Base-by-base conservation (phyloP, 306 rosid species). In the Pterocarpus santalinus region DNA sequence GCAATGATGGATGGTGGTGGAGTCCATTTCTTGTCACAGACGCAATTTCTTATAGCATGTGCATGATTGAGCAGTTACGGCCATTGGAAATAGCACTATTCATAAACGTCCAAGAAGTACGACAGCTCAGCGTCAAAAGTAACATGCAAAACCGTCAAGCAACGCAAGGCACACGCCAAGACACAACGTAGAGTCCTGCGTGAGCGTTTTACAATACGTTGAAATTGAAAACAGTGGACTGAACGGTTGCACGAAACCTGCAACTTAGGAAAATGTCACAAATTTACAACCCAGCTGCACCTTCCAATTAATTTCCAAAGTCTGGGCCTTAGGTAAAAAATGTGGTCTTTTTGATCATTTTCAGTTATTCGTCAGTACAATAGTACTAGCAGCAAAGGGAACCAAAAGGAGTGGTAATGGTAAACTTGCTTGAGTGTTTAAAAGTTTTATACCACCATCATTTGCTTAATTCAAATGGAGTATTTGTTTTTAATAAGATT, bases 131-230 rank as follows among this genome's bases (percentile, higher is more conserved):
- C 36, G 9, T 11, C 61, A 47, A 34, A 64, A 78, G 61, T 51
- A 73, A 49, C 55, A 72, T 28, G 55, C 81, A 74, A 53, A 64
- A 39, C 60, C 53, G 13, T 56, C 43, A 35, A 13, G 69, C 69
- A 60, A 63, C 53, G 65, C 64, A 61, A 75, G 22, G 71, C 52
- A 16, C 30, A 73, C 83, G 12, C 32, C 4, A 10, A 15, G 79
- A 65, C 84, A 70, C 41, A 70, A 56, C 36, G 69, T 35, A 64
- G 28, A 0, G 28, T 1, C 3, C n/a, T 28, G 65, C 56, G 73
- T 36, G 11, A n/a, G 10, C 17, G 53, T 69, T 79, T 83, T 79
- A 86, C 75, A 17, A 49, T 77, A 36, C 80, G 77, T 30, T 47
- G 3, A 32, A 65, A 60, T 13, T 81, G 41, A 73, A 65, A 55